phyloP scores from a whole-genome alignment of 2,329 filamentous ascomycete genomes.

The Coniochaeta ligniaria region DNA sequence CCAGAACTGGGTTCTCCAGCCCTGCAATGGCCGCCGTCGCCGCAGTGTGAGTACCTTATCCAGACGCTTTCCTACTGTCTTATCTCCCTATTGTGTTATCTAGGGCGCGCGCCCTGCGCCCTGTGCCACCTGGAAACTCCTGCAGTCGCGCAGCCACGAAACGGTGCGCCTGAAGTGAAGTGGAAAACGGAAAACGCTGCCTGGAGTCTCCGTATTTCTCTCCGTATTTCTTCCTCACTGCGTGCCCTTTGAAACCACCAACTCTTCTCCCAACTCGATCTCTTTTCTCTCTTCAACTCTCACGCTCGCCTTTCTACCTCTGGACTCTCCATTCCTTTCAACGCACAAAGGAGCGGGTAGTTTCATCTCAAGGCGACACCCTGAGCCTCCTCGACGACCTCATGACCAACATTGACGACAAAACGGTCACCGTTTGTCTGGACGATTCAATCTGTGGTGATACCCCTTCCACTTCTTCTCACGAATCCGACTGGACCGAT shows the following conservation, averaged over 20 bases:
- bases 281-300: background rate
- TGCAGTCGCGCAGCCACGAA: background rate
- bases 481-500: conserved; percentile 1
- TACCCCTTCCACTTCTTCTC: background rate
- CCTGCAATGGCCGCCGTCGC: conserved; percentile 10
- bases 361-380: too few species aligned
- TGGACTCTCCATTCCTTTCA: background rate
- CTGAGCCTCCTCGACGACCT: background rate
- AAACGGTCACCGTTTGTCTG: background rate
- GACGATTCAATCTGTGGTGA: background rate
- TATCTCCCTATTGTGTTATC: background rate
- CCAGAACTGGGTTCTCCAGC: conserved; percentile 23
- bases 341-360: background rate
- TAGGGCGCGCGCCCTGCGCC: background rate
- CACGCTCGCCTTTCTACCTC: background rate
- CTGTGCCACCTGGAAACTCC: background rate
- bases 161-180: background rate
- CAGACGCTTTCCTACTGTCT: background rate
- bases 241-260: background rate
- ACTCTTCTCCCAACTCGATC: background rate
- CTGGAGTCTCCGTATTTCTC: too few species aligned
- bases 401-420: background rate
- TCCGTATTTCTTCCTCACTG: background rate
- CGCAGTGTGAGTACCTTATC: conserved; percentile 30
- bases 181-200: background rate